Evolutionary conservation across 2,329 filamentous ascomycete species (phyloP).

Genomic region (Verticillium alfalfae): DNA sequence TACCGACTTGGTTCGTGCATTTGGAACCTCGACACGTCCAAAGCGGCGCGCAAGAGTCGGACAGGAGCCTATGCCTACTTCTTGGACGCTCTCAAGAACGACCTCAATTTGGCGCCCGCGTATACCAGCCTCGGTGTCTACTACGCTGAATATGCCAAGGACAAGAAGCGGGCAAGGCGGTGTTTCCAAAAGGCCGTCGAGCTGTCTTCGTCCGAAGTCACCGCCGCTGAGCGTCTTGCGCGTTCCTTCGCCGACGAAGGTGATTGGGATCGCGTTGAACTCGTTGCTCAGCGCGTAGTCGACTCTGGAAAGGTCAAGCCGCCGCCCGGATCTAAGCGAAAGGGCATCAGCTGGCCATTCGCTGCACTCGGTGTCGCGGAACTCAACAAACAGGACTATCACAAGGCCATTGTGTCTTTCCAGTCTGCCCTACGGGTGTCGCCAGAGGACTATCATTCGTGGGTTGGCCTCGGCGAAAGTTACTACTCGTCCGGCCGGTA

Average conservation of each 20-base stretch:
- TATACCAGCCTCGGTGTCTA: constrained; percentile 89
- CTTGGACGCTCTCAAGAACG: constrained; percentile 75
- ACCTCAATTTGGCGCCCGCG: constrained; percentile 81
- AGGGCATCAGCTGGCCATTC: constrained; percentile 92
- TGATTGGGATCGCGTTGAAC: constrained; percentile 95
- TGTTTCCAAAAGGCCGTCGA: constrained; percentile 98
- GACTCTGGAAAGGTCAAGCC: constrained; percentile 92
- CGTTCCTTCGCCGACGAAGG: constrained; percentile 80
- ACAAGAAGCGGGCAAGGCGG: constrained; percentile 78
- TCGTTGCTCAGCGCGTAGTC: constrained; percentile 83
- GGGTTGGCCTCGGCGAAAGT: constrained; percentile 94
- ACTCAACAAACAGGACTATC: constrained; percentile 87
- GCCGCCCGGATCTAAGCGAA: constrained; percentile 86
- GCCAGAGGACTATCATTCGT: constrained; percentile 87
- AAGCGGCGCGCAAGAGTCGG: constrained; percentile 70
- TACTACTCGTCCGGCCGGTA: constrained; percentile 93
- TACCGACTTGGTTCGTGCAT: constrained; percentile 83
- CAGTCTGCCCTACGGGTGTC: constrained; percentile 80
- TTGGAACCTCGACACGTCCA: constrained; percentile 77
- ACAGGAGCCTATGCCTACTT: constrained; percentile 80
- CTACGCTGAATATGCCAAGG: constrained; percentile 85
- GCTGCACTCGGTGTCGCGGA: constrained; percentile 91
- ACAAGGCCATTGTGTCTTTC: constrained; percentile 85
- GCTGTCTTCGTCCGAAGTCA: constrained; percentile 77
- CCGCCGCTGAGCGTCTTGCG: constrained; percentile 82